A percentile compares a stretch with the other conserved stretches of the same genome.
phyloP scores from a whole-genome alignment of 2,329 filamentous ascomycete genomes.

The Aspergillus versicolor region DNA sequence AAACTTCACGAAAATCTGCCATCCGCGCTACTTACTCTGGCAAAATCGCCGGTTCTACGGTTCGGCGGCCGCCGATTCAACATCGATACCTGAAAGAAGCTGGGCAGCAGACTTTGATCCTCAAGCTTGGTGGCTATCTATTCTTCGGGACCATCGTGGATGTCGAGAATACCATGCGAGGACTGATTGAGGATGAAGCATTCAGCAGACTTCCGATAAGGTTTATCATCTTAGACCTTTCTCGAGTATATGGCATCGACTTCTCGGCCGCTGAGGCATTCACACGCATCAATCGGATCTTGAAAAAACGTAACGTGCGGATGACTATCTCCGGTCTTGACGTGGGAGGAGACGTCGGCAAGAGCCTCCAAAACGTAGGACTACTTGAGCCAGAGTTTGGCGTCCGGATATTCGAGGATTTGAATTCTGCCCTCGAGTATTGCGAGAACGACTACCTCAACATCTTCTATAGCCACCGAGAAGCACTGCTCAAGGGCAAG shows the following conservation, averaged over 20 bases:
- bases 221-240: slow-evolving; percentile 85
- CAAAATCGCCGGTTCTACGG: slow-evolving; percentile 84
- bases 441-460: slow-evolving; percentile 94
- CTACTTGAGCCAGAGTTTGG: slow-evolving; percentile 71
- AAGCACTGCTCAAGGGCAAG: slow-evolving; percentile 39
- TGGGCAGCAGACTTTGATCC: slow-evolving; percentile 82
- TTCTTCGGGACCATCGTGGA: slow-evolving; percentile 98
- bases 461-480: slow-evolving; percentile 70
- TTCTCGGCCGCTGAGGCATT: slow-evolving; percentile 97
- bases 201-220: slow-evolving; percentile 78
- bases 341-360: slow-evolving; percentile 71
- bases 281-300: slow-evolving; percentile 81
- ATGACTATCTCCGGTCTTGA: slow-evolving; percentile 82
- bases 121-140: slow-evolving; percentile 91
- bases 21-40: slow-evolving; percentile 89
- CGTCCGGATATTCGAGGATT: slow-evolving; percentile 78
- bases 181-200: slow-evolving; percentile 75
- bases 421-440: slow-evolving; percentile 89
- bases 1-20: slow-evolving; percentile 85
- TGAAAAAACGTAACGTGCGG: slow-evolving; percentile 73
- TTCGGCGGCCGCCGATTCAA: slow-evolving; percentile 85
- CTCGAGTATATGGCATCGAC: slow-evolving; percentile 86
- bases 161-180: slow-evolving; percentile 84
- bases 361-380: slow-evolving; percentile 78
- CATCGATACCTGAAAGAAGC: slow-evolving; percentile 82